Evolutionary conservation across 176 grass and related monocot genomes (phyloP).

Genomic region (Raddia distichophylla): DNA sequence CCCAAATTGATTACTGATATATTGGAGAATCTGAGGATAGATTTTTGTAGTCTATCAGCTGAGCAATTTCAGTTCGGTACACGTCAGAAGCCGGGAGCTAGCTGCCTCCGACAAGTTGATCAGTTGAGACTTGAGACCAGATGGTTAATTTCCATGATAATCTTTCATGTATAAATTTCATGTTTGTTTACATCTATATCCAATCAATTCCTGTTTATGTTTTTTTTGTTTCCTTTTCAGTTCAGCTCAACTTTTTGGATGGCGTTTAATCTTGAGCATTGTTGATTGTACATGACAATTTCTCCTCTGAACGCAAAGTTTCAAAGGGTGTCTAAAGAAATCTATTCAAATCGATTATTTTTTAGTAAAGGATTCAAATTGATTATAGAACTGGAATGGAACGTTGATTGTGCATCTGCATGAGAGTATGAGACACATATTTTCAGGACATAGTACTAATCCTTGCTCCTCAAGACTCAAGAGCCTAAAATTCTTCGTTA

Average conservation of each 20-base stretch:
- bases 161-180: slow-evolving; percentile 28
- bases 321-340: not conserved
- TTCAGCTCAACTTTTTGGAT: not conserved
- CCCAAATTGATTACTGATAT: not conserved
- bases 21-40: not conserved
- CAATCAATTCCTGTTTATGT: not conserved
- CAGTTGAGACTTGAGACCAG: not conserved
- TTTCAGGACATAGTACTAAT: not conserved
- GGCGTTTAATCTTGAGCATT: not conserved
- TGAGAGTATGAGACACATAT: not conserved
- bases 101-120: not conserved
- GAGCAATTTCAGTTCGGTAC: not conserved
- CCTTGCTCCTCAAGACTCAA: slow-evolving; percentile 25
- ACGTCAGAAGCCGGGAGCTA: not conserved
- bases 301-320: not conserved
- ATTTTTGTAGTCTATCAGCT: not conserved
- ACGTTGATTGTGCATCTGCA: not conserved
- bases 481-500: not conserved
- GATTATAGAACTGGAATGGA: not conserved
- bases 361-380: too few species aligned
- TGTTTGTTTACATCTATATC: not conserved
- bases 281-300: not conserved
- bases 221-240: not conserved
- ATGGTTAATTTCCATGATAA: not conserved
- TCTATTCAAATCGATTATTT: not conserved